Evolutionary conservation across 306 rosid species (phyloP), one percentile per base, ranked within the genome.

Genomic region (Albizia julibrissin): DNA sequence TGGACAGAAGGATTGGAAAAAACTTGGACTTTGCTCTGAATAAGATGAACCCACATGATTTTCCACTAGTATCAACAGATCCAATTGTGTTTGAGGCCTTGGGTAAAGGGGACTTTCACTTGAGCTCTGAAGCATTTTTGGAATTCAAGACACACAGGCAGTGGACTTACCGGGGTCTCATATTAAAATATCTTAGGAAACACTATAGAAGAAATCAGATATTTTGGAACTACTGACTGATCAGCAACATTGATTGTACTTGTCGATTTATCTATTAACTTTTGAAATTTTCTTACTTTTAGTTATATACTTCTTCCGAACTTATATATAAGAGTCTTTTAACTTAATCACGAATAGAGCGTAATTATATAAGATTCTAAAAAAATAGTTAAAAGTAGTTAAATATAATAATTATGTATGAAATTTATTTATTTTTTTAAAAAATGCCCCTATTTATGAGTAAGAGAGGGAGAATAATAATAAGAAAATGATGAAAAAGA

Each of bases 51-150:
- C 75, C 86, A 52, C 87, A 89, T 85, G 86, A 75, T 80, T 80
- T 81, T 81, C 95, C 97, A 1, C 68, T 68, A 9, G 65, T 88
- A 64, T 81, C 85, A 33, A 95, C 99, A 4, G 98, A 92, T 82
- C 88, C 91, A 1, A 39, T 91, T 79, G 95, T 91, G 85, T 95
- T 91, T 83, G 96, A 93, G 84, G 99, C 84, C 74, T 79, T 95
- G 81, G 99, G 99, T 24, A 95, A 95, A 89, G 99, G 99, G 5
- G 96, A 89, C 69, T 95, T 92, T 78, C 98, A 95, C 79, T 72
- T 84, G 85, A 90, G 88, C 84, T 80, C 98, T 5, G 98, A 95
- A 86, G 93, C 93, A 37, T 93, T 90, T 87, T 77, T 89, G 80
- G 97, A 93, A 86, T 89, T 80, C 74, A 84, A 83, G 81, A 76